Evolutionary conservation across 495 filamentous ascomycete genomes (phyloP).

Genomic region (Xylaria intraflava): DNA sequence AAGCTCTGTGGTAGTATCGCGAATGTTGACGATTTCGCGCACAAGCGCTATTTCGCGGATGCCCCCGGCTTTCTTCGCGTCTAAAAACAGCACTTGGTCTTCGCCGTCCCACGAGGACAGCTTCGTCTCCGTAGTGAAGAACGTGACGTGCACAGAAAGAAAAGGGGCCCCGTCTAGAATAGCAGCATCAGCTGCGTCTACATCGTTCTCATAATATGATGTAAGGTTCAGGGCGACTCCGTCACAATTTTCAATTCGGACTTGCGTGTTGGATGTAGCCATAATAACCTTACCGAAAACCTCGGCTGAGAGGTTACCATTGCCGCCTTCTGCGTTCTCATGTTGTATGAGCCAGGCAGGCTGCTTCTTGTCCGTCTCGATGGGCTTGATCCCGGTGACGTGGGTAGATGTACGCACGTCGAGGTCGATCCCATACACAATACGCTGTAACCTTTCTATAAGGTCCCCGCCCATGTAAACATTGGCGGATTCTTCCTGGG

Average conservation of each 20-base stretch:
- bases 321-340: background rate
- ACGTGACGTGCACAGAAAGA: constrained; percentile 13
- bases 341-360: constrained; percentile 18
- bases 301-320: constrained; percentile 1
- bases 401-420: constrained; percentile 12
- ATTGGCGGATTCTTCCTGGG: constrained; percentile 19
- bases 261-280: constrained; percentile 8
- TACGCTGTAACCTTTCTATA: constrained; percentile 17
- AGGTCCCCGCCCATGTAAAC: constrained; percentile 17
- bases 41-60: constrained; percentile 17
- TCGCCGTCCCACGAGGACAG: constrained; percentile 5
- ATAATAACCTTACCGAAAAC: constrained; percentile 23
- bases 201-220: background rate
- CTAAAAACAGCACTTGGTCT: constrained; percentile 17
- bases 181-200: background rate
- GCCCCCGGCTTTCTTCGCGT: constrained; percentile 8
- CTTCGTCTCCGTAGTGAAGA: constrained; percentile 15
- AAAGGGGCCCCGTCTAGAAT: background rate
- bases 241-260: constrained; percentile 2
- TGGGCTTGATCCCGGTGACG: constrained; percentile 13
- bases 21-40: constrained; percentile 5
- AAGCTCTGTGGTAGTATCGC: background rate
- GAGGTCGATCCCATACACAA: constrained; percentile 4
- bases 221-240: constrained; percentile 5
- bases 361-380: constrained; percentile 6